Base-by-base conservation (phyloP, 495 filamentous ascomycete genomes). In the Massariosphaeria phaeospora region DNA sequence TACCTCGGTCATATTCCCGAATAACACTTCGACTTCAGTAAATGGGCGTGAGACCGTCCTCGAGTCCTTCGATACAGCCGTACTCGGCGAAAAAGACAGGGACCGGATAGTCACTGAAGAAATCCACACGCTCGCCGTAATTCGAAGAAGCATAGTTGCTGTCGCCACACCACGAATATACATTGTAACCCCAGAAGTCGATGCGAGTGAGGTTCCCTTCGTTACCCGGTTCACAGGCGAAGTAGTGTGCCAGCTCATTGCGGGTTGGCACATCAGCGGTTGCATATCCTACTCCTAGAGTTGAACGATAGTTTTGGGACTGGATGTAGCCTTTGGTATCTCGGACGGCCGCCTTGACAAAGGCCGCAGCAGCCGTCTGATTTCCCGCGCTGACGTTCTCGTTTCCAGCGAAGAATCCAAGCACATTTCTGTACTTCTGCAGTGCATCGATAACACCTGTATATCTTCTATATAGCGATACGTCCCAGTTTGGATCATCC, bases 141-240 rank as follows among this genome's bases (percentile, higher is more conserved):
- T 85, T 84, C 0, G 91, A 96, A 12, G 69, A 59, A 38, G 71
- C 59, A 66, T 84, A 91, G 52, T 75, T 79, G 55, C 84, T 91
- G 45, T 87, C 66, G 41, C 93, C 93, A 67, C 93, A 98, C 93
- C 93, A 98, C 29, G 86, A 90, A 73, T 96, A 96, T 73, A 96
- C 90, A 72, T 97, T 98, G 79, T 96, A 96, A 40, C 93, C 93
- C 88, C 89, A 96, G 76, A 89, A 96, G 70, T 96, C 91, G 55
- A 96, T 57, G 17, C 17, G 17, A 11, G 54, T 57, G 9, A 5
- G 20, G 27, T 57, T 91, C 29, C 81, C 73, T 8, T 78, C 73
- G 1, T 73, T 71, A 27, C 73, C 55, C 24, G 78, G 69, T 47
- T 85, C 86, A 65, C 93, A 98, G 78, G 96, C 88, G 76, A 98